Percentiles rank a stretch among this genome's conserved stretches.
Evolutionary conservation across 1,284 basidiomycete genomes (phyloP).

Genomic region (Melampsora abietis-canadensis): DNA sequence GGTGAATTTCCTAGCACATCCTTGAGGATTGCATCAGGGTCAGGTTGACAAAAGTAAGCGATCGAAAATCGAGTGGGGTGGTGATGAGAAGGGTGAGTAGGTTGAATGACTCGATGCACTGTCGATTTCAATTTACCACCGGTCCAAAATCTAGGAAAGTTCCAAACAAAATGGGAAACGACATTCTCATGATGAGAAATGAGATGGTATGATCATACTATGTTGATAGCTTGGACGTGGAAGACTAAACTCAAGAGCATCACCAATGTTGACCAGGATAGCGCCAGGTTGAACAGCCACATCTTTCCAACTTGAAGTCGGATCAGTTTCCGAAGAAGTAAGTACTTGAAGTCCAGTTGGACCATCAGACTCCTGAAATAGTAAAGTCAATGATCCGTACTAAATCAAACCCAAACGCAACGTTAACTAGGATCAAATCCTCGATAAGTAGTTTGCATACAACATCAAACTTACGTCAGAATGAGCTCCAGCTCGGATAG

Average conservation of each 20-base stretch:
- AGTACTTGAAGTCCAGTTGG: slow-evolving; percentile 10
- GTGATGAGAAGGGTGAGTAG: neutral
- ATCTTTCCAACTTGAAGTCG: neutral
- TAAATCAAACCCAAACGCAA: neutral
- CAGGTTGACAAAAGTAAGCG: slow-evolving; percentile 12
- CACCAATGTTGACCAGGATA: slow-evolving; percentile 4
- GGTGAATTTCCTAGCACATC: neutral
- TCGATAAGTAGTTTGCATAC: neutral
- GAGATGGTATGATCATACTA: neutral
- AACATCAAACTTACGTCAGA: slow-evolving; percentile 1
- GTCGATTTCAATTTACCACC: slow-evolving; percentile 6
- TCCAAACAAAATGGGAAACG: neutral
- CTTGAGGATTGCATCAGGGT: neutral
- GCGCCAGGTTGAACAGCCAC: slow-evolving; percentile 3
- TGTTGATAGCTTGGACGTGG: neutral
- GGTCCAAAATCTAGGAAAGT: slow-evolving; percentile 2
- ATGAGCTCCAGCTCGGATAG: slow-evolving; percentile 1
- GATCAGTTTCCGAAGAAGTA: neutral
- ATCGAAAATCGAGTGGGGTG: neutral
- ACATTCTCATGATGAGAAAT: neutral
- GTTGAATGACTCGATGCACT: slow-evolving; percentile 7
- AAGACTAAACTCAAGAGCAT: slow-evolving; percentile 5
- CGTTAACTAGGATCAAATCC: neutral
- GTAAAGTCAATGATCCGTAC: slow-evolving; percentile 9
- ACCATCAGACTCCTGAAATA: slow-evolving; percentile 9